Evolutionary conservation across 345 rosid genomes (phyloP), one percentile per base, ranked within the genome.

Genomic region (Populus pruinosa): DNA sequence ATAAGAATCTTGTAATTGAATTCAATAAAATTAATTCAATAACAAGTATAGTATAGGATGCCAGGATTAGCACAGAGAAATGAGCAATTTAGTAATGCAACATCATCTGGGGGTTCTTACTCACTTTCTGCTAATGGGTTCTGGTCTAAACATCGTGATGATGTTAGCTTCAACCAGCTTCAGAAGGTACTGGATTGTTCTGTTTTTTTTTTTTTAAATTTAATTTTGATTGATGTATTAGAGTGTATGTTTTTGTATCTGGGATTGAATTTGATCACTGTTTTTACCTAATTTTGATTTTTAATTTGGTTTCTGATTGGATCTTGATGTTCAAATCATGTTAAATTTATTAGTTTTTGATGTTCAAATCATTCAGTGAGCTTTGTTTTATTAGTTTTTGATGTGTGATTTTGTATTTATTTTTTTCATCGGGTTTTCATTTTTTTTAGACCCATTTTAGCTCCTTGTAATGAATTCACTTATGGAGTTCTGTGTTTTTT

Each of bases 31-130:
- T n/a, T 14, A 11, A 41, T 13, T 35, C 21, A 43, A 73, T 18
- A 27, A 74, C 5, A 31, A 62, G 14, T 38, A 69, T 31, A 69
- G n/a, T 41, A 13, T 41, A 83, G 71, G 83, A 94, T 94, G 96
- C 96, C 97, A 35, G 94, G 94, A 88, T 85, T 92, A 85, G 86
- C 93, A 75, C 91, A 84, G 86, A 83, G 87, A 67, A 85, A 87
- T 86, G 94, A 92, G 65, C 90, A 86, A 78, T 89, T 81, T 80
- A 56, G 83, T 80, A 87, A 83, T 85, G 88, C 83, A 14, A 64
- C 74, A 25, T 67, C 76, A 44, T 79, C 79, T 17, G 74, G 77
- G 33, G 69, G 67, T 78, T 61, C 56, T 27, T 80, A 80, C 75
- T 80, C 82, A 50, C 38, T 73, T 44, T 61, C 77, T 16, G 77